Evolutionary conservation across 768 basidiomycete genomes (phyloP).

Genomic region (Tulasnella sp.): DNA sequence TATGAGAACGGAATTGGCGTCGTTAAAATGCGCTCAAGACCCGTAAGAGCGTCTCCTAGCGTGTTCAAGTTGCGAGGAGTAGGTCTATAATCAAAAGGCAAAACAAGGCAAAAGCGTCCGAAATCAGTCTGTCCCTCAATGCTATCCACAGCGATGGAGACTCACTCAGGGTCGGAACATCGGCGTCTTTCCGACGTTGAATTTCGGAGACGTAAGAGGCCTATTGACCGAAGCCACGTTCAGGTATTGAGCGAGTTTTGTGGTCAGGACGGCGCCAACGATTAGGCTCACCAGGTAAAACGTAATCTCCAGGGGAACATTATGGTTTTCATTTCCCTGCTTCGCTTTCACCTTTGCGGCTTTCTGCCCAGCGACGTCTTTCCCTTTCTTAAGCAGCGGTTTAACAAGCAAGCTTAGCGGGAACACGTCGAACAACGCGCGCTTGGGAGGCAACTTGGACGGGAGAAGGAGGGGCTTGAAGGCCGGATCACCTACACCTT

Average conservation of each 20-base stretch:
- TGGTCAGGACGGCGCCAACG: slow-evolving; percentile 45
- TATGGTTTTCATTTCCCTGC: slow-evolving; percentile 36
- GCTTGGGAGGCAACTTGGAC: slow-evolving; percentile 45
- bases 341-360: slow-evolving; percentile 44
- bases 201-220: slow-evolving; percentile 55
- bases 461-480: slow-evolving; percentile 41
- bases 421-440: slow-evolving; percentile 51
- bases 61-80: slow-evolving; percentile 38
- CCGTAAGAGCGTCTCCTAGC: slow-evolving; percentile 50
- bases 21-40: slow-evolving; percentile 60
- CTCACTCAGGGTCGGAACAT: slow-evolving; percentile 52
- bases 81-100: slow-evolving; percentile 42
- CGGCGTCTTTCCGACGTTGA: slow-evolving; percentile 42
- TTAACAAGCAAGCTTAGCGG: slow-evolving; percentile 52
- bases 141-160: neutral
- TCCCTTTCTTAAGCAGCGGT: slow-evolving; percentile 36
- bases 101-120: slow-evolving; percentile 17
- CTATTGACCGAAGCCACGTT: slow-evolving; percentile 31
- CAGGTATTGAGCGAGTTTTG: too few relatives aligned
- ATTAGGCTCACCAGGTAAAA: slow-evolving; percentile 33
- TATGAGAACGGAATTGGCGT: slow-evolving; percentile 74
- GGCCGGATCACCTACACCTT: neutral
- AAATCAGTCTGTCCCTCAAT: neutral
- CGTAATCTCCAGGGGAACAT: slow-evolving; percentile 57
- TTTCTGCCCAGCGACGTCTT: slow-evolving; percentile 48